phyloP scores from a whole-genome alignment of 305 asterid genomes.

The Fraxinus paxiana region DNA sequence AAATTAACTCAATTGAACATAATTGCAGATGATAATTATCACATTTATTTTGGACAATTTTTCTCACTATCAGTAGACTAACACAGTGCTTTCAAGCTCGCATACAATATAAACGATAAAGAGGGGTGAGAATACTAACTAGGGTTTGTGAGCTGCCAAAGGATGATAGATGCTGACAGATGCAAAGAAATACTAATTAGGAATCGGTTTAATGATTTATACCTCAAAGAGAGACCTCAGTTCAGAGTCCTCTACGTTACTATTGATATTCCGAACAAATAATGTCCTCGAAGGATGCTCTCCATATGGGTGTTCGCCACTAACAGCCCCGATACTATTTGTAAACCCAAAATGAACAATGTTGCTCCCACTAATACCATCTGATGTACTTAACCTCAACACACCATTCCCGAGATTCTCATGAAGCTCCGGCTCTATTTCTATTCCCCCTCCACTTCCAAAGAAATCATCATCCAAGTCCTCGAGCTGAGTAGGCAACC shows the following conservation, averaged over 20 bases:
- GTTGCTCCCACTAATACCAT: constrained; percentile 50
- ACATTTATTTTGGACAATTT: not conserved
- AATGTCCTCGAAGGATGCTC: constrained; percentile 58
- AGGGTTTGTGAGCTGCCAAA: not conserved
- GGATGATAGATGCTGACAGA: not conserved
- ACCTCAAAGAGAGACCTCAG: constrained; percentile 52
- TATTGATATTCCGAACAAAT: constrained; percentile 50
- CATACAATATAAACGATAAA: not conserved
- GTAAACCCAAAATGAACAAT: constrained; percentile 44
- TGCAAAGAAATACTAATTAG: not conserved
- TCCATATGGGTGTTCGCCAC: constrained; percentile 78
- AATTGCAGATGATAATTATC: not conserved
- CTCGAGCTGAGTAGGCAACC: constrained; percentile 56
- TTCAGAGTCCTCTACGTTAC: constrained; percentile 54
- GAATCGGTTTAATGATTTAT: not conserved
- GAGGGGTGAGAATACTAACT: not conserved
- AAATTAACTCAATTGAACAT: not conserved
- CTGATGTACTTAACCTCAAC: constrained; percentile 48
- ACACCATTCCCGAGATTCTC: constrained; percentile 51
- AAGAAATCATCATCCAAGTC: constrained; percentile 87
- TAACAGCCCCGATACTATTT: constrained; percentile 54
- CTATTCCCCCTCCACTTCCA: constrained; percentile 92
- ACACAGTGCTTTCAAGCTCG: not conserved
- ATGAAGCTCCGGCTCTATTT: constrained; percentile 44
- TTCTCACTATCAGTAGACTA: not conserved